Evolutionary conservation across 495 filamentous ascomycete genomes (phyloP), one percentile per base, ranked within the genome.

Genomic region (Aspergillus olivimuriae): DNA sequence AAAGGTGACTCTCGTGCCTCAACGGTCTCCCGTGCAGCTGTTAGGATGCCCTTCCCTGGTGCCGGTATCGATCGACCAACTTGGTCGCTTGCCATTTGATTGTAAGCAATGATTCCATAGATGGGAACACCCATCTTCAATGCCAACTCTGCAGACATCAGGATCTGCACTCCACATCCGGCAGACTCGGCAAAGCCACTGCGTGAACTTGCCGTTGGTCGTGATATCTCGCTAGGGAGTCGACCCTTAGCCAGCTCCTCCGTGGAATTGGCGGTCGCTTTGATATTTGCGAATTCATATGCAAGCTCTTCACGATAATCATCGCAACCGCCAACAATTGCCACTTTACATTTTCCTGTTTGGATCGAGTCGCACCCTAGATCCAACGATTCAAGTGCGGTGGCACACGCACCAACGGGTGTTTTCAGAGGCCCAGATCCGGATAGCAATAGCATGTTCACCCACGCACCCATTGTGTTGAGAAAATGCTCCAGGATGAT

Each of bases 221-320:
- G 82, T 1, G 92, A 99, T 86, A 99, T 99, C 68, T 99, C 92
- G 54, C 79, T 77, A 0, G 92, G 92, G 23, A 88, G 92, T 48
- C 92, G 85, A 24, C 94, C 92, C 52, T 95, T 90, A 7, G 84
- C 86, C 53, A 95, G 83, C 56, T 99, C 92, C 44, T 96, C 88
- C 40, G 94, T 81, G 22, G 89, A 86, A 51, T 96, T 97, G 74
- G 87, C 92, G 17, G 92, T 99, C 16, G 92, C 92, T 68, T 95
- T 92, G 89, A 99, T 99, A 70, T 95, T 99, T 70, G 92, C 94
- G 60, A 99, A 99, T 63, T 99, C 92, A 52, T 94, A 96, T 4
- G 92, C 95, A 34, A 94, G 89, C 72, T 97, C 92, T 67, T 99
- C 94, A 47, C 91, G 85, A 73, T 97, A 96, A 69, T 99, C 92